Evolutionary conservation across 176 grass and related monocot genomes (phyloP).

Genomic region (Eleusine indica): DNA sequence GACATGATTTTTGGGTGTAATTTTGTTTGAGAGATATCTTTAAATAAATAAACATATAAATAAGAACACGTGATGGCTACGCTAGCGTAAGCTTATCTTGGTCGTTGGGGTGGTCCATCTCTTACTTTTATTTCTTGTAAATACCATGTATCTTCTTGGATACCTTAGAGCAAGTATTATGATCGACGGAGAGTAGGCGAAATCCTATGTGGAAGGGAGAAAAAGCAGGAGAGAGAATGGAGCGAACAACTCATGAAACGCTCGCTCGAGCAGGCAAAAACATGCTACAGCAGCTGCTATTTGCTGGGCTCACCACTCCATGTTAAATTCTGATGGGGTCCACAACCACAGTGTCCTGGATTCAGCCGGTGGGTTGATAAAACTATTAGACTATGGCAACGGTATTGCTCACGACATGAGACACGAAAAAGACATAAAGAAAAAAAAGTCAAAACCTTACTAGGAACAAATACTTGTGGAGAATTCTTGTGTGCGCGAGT

Average conservation of each 20-base stretch:
- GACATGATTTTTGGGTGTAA: not conserved
- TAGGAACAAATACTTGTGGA: not conserved
- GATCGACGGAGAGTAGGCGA: too few species aligned
- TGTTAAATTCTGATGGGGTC: too few species aligned
- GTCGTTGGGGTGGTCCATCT: not conserved
- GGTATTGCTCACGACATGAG: not conserved
- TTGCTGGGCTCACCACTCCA: too few species aligned
- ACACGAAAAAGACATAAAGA: not conserved
- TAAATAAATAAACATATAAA: not conserved
- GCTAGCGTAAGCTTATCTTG: not conserved
- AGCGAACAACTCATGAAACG: too few species aligned
- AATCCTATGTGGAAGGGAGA: too few species aligned
- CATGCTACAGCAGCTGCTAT: too few species aligned
- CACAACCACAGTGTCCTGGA: too few species aligned
- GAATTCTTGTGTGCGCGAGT: not conserved
- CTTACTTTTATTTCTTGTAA: not conserved
- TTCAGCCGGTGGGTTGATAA: too few species aligned
- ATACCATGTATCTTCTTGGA: not conserved
- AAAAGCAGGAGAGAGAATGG: too few species aligned
- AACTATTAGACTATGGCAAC: too few species aligned
- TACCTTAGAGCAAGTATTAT: not conserved
- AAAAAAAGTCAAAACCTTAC: not conserved
- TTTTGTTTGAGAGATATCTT: not conserved
- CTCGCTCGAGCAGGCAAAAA: too few species aligned
- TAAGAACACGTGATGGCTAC: not conserved